phyloP scores from a whole-genome alignment of 768 basidiomycete species.

The Podaxis pistillaris region DNA sequence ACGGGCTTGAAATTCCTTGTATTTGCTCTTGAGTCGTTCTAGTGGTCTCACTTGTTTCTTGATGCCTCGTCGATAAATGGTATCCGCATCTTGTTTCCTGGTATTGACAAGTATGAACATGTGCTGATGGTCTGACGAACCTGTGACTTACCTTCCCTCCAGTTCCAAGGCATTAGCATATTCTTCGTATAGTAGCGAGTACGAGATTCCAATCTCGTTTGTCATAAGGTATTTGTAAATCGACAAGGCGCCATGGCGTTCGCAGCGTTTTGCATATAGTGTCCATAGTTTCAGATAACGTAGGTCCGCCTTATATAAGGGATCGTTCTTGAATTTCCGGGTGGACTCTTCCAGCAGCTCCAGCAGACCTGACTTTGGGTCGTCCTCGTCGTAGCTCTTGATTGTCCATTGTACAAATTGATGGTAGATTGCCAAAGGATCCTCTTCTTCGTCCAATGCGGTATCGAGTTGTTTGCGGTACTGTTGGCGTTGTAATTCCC shows the following conservation, averaged over 20 bases:
- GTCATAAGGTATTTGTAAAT: slow-evolving; percentile 74
- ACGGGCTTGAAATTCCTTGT: slow-evolving; percentile 74
- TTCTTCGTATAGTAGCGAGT: slow-evolving; percentile 86
- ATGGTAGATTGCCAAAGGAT: slow-evolving; percentile 83
- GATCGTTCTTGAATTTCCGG: slow-evolving; percentile 75
- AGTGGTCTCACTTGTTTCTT: slow-evolving; percentile 77
- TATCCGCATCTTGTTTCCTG: slow-evolving; percentile 77
- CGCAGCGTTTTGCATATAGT: slow-evolving; percentile 78
- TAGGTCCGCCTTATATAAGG: slow-evolving; percentile 82
- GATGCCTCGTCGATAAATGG: slow-evolving; percentile 80
- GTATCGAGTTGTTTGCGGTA: slow-evolving; percentile 42
- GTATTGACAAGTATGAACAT: slow-evolving; percentile 1
- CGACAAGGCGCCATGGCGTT: slow-evolving; percentile 63
- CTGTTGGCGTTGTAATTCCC: slow-evolving; percentile 34
- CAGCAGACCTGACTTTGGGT: slow-evolving; percentile 68
- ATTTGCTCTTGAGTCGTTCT: slow-evolving; percentile 79
- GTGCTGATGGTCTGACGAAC: not conserved
- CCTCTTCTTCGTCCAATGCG: slow-evolving; percentile 72
- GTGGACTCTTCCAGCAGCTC: slow-evolving; percentile 86
- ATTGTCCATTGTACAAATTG: slow-evolving; percentile 89
- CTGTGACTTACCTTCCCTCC: slow-evolving; percentile 64
- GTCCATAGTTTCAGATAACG: slow-evolving; percentile 93
- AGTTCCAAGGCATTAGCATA: slow-evolving; percentile 81
- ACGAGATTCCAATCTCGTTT: slow-evolving; percentile 72
- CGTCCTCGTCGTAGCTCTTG: slow-evolving; percentile 71